Base-by-base conservation (phyloP, 2,329 filamentous ascomycete genomes). In the Stagonosporopsis rhizophila region DNA sequence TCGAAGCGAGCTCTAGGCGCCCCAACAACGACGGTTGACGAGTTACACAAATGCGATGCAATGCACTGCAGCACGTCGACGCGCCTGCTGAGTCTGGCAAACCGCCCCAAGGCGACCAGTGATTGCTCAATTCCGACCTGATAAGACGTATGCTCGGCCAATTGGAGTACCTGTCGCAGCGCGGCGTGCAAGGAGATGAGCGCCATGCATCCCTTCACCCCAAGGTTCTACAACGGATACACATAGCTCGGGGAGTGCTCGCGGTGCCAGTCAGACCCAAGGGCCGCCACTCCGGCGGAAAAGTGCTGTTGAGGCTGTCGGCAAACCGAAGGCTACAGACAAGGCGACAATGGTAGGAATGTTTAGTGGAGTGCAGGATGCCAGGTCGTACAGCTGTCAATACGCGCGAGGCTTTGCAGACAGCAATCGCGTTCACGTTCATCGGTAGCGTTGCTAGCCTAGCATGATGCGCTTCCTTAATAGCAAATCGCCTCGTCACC, bases 1-100 rank as follows among this genome's bases (percentile, higher is more conserved):
- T 56, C 38, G 23, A 20, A 44, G 27, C 15, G 30, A 41, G 27
- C 28, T 34, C 30, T 47, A 44, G 32, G 47, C 53, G 42, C 30
- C 53, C 44, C 53, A 56, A 52, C 53, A 56, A 47, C 38, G 32
- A 38, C 28, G 35, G 42, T 56, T 38, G 48, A 39, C 25, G 44
- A 52, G 47, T 40, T 46, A n/a, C 42, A 56, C n/a, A 27, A 38
- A 47, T 11, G 46, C 52, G 28, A 52, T 42, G 38, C 53, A 44
- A 47, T 56, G 47, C 47, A 51, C 22, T 37, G 28, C 17, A 39
- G 34, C 23, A 42, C 28, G 23, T 25, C 22, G 35, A 45, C 32
- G 47, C 47, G 38, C 38, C 42, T 52, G 48, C 30, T 47, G 28
- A 30, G 34, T 44, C 32, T 34, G 42, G 42, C 32, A 30, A 56